These are phyloP conservation scores for Cryptosporidium muris DNA, from an alignment of 169 alveolate species.

Conservation along the genomic window DNA sequence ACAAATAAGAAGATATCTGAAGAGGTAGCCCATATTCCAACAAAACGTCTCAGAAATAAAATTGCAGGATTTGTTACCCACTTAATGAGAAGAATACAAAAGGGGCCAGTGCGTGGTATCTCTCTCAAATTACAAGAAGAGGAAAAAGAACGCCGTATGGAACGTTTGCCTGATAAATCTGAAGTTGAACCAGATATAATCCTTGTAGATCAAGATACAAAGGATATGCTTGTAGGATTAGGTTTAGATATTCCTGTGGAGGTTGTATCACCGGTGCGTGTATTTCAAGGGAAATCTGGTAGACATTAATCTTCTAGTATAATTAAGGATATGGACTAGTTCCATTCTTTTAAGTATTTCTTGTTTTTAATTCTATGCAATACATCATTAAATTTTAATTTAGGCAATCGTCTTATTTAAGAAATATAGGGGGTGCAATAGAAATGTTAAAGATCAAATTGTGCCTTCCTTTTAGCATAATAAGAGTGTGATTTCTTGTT, in stretches of 20 bases:
- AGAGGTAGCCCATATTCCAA: conserved; percentile 97
- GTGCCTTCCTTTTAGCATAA: not conserved
- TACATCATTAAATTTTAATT: conserved; percentile 17
- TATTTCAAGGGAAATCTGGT: conserved; percentile 68
- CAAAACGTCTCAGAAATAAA: conserved; percentile 97
- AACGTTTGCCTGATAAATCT: conserved; percentile 94
- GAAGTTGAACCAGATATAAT: conserved; percentile 90
- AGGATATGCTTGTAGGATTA: conserved; percentile 86
- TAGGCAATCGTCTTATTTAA: not conserved
- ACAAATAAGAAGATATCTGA: conserved; percentile 98
- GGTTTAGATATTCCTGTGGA: conserved; percentile 81
- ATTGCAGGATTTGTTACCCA: conserved; percentile 97
- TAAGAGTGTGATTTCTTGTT: not conserved
- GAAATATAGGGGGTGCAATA: not conserved
- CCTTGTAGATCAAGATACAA: conserved; percentile 88
- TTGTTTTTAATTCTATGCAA: conserved; percentile 27
- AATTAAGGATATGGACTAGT: not conserved
- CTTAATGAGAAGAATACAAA: conserved; percentile 93
- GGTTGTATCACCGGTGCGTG: conserved; percentile 67
- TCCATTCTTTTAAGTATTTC: not conserved
- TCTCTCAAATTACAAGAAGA: conserved; percentile 99
- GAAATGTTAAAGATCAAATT: not conserved
- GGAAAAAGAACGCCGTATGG: conserved; percentile 98
- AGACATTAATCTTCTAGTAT: conserved; percentile 22
- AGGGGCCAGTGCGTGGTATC: conserved; percentile 99